A percentile compares a stretch with the other conserved stretches of the same genome.
These are phyloP conservation scores for Candida krabiensis DNA, from an alignment of 805 yeast species.

Conservation along the genomic window DNA sequence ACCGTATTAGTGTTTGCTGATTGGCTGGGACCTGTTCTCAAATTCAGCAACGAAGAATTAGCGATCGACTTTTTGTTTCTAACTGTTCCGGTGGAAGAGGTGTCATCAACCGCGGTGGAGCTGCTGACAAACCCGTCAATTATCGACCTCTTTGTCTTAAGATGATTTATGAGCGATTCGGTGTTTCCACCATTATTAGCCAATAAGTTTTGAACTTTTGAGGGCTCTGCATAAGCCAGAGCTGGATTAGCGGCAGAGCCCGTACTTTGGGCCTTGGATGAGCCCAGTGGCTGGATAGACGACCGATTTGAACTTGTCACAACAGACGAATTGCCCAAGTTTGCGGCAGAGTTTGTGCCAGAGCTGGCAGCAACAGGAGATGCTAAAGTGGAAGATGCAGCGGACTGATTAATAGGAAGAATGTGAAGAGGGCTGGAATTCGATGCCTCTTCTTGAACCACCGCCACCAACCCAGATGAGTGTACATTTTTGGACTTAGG, in stretches of 20 bases:
- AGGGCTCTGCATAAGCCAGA: slow-evolving; percentile 2
- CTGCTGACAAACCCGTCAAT: slow-evolving; percentile 13
- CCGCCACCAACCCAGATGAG: slow-evolving; percentile 26
- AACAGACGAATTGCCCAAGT: not conserved
- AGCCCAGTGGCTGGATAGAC: not conserved
- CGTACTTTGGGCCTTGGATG: not conserved
- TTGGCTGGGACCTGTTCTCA: slow-evolving; percentile 24
- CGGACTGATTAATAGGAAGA: slow-evolving; percentile 15
- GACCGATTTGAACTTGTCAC: not conserved
- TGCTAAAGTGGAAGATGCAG: slow-evolving; percentile 6
- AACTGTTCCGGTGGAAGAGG: slow-evolving; percentile 4
- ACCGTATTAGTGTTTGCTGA: slow-evolving; percentile 22
- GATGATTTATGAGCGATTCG: slow-evolving; percentile 21
- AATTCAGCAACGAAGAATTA: slow-evolving; percentile 27
- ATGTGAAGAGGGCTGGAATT: slow-evolving; percentile 23
- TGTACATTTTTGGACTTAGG: slow-evolving; percentile 13
- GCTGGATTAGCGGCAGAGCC: not conserved
- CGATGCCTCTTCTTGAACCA: slow-evolving; percentile 29
- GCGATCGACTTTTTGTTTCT: slow-evolving; percentile 16
- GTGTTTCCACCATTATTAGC: slow-evolving; percentile 3
- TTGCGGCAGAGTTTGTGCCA: not conserved
- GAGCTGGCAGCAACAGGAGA: slow-evolving; percentile 1
- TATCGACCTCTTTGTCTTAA: slow-evolving; percentile 23
- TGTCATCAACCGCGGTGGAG: slow-evolving; percentile 6
- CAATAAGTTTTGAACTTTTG: slow-evolving; percentile 2